Evolutionary conservation across 1,284 basidiomycete species (phyloP).

Genomic region (Tilletia indica): DNA sequence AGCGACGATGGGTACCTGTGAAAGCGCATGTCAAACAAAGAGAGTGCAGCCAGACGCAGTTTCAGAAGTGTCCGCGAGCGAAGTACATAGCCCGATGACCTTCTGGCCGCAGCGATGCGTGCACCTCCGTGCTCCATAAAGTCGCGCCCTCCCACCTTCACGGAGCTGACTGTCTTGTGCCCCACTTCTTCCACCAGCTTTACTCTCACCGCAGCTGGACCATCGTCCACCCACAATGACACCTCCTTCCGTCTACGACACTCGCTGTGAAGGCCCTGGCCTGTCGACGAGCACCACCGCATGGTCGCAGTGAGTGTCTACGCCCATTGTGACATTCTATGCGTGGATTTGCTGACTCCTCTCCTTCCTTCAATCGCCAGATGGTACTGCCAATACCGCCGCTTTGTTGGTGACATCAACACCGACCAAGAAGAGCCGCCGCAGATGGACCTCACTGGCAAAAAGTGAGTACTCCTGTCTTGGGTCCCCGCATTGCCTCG

Average conservation of each 20-base stretch:
- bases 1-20: no score
- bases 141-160: no score
- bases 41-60: no score
- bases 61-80: no score
- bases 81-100: no score
- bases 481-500: not conserved
- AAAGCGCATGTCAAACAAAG: no score
- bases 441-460: constrained; percentile 32
- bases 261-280: constrained; percentile 42
- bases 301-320: constrained; percentile 26
- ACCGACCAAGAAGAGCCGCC: constrained; percentile 18
- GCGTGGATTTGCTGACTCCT: not conserved
- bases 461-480: constrained; percentile 23
- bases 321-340: no score
- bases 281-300: constrained; percentile 29
- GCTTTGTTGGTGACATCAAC: constrained; percentile 20
- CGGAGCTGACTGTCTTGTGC: no score
- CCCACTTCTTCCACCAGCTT: no score
- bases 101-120: no score
- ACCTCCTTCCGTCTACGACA: constrained; percentile 39
- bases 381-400: constrained; percentile 25
- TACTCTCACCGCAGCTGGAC: no score
- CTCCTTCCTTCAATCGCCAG: constrained; percentile 19
- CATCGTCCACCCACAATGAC: not conserved
- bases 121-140: no score